phyloP scores from a whole-genome alignment of 768 basidiomycete species.

The Tricholoma matsutake region DNA sequence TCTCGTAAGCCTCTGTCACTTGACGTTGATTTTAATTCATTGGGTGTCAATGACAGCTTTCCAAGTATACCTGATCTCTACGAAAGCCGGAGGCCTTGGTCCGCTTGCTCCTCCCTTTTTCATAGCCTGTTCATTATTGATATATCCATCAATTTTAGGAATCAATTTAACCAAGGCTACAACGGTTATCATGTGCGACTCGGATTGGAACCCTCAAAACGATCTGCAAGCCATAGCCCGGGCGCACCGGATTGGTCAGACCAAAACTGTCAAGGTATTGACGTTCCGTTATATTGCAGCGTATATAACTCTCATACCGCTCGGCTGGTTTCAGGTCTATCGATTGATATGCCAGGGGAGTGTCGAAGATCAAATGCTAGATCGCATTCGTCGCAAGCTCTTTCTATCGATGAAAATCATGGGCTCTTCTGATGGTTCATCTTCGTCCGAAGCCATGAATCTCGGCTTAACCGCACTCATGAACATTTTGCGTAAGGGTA shows the following conservation, averaged over 20 bases:
- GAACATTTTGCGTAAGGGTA: slow-evolving; percentile 55
- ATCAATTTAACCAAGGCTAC: slow-evolving; percentile 84
- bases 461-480: slow-evolving; percentile 47
- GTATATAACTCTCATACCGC: neutral
- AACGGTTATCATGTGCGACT: slow-evolving; percentile 78
- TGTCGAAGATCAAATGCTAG: slow-evolving; percentile 77
- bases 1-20: slow-evolving; percentile 39
- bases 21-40: slow-evolving; percentile 2
- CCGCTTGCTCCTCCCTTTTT: slow-evolving; percentile 12
- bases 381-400: slow-evolving; percentile 67
- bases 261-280: slow-evolving; percentile 59
- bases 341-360: slow-evolving; percentile 65
- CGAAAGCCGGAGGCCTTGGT: slow-evolving; percentile 71
- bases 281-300: neutral
- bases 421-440: slow-evolving; percentile 31
- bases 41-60: slow-evolving; percentile 37
- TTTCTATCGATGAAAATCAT: slow-evolving; percentile 65
- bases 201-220: slow-evolving; percentile 70
- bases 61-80: slow-evolving; percentile 68
- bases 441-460: slow-evolving; percentile 21
- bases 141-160: slow-evolving; percentile 38
- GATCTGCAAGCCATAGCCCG: slow-evolving; percentile 85
- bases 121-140: neutral
- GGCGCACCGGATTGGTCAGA: slow-evolving; percentile 80
- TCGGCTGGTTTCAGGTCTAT: slow-evolving; percentile 47